phyloP scores from a whole-genome alignment of 2,329 filamentous ascomycete species.

The Aspergillus arachidicola region DNA sequence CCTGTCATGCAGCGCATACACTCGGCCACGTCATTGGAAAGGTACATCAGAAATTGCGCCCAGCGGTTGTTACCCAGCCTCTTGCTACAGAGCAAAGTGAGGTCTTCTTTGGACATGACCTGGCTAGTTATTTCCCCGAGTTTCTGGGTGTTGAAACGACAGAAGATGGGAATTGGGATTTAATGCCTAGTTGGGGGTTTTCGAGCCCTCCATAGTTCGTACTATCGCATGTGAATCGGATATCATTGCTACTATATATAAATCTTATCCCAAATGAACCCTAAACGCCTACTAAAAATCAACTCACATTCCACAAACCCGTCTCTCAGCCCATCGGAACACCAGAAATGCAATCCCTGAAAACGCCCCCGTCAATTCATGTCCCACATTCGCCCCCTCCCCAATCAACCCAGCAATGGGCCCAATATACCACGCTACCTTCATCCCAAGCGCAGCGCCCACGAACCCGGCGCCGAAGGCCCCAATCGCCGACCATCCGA shows the following conservation, averaged over 20 bases:
- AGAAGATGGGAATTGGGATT: constrained; percentile 31
- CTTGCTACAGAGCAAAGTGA: neutral
- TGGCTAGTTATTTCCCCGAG: constrained; percentile 35
- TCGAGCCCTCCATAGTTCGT: constrained; percentile 12
- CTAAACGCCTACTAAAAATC: neutral
- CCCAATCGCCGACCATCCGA: constrained; percentile 38
- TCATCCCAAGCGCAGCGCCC: constrained; percentile 40
- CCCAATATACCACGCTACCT: constrained; percentile 37
- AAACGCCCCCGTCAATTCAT: constrained; percentile 38
- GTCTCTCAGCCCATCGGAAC: constrained; percentile 35
- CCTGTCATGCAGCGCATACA: constrained; percentile 46
- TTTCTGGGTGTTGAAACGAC: constrained; percentile 34
- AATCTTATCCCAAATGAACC: too few relatives aligned
- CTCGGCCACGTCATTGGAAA: constrained; percentile 42
- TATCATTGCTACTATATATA: neutral
- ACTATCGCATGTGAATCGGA: neutral
- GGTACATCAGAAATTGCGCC: constrained; percentile 38
- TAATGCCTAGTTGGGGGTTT: constrained; percentile 32
- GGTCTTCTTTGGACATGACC: constrained; percentile 18
- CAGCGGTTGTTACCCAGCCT: neutral
- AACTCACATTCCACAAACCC: constrained; percentile 24
- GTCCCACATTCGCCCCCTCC: constrained; percentile 38
- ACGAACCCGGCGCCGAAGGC: constrained; percentile 36
- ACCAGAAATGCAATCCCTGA: constrained; percentile 32
- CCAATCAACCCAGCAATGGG: constrained; percentile 36